Base-by-base conservation (phyloP, 331 rosid species). In the Rosa hybrid region DNA sequence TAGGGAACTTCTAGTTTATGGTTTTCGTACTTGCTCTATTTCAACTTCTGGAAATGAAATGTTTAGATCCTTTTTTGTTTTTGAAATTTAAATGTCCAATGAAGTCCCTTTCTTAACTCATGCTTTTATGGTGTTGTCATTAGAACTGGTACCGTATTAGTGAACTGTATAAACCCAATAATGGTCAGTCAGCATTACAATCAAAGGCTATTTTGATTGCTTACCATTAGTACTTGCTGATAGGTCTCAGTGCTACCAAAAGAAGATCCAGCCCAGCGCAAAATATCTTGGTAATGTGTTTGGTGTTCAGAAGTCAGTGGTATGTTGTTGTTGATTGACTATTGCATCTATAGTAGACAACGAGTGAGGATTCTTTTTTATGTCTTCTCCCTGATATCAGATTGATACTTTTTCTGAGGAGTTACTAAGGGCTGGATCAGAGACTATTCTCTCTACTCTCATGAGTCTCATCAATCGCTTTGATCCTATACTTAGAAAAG, bases 91-190 rank as follows among this genome's bases (percentile, higher is more conserved):
- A 46, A 60, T 80, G 68, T 18, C 56, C 45, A 80, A 69, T 51
- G 77, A 49, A 79, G 69, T 45, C 56, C 74, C 2, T 75, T 69
- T 72, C 46, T 78, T 8, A 30, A 50, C 49, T 73, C 39, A 3
- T 53, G 7, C 21, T 53, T 16, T 5, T 14, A 53, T 53, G n/a
- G 5, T 53, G 20, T 18, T 69, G 59, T 74, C 77, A 30, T 27
- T 54, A 85, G 88, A 85, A 81, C 54, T 85, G 88, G 88, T 74
- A 81, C 70, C 76, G 49, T 56, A 51, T 75, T 17, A 78, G 81
- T 18, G 81, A 78, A 78, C 48, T 62, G 48, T 81, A 51, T 56
- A 70, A 80, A 71, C 74, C 81, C 3, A 27, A 79, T 64, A 79
- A 82, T 75, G 75, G 79, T 82, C 83, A 70, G 72, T 85, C 86